phyloP scores from a whole-genome alignment of 1,284 basidiomycete species.

The Vanrija sp. region DNA sequence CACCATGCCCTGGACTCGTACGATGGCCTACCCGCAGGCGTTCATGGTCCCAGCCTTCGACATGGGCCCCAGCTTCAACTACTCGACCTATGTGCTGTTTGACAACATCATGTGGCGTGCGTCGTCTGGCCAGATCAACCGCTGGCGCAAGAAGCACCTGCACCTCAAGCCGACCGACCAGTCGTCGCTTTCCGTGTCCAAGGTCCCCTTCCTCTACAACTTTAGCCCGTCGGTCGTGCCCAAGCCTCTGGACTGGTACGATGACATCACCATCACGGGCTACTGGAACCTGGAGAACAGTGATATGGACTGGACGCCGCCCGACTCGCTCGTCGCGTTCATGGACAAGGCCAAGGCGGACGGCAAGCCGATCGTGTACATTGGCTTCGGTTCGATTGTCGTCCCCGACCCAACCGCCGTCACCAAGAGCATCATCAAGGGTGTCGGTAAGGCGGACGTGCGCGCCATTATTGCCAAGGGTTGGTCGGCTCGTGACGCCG shows the following conservation, averaged over 20 bases:
- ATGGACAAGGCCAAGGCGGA: slow-evolving; percentile 60
- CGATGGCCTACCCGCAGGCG: slow-evolving; percentile 62
- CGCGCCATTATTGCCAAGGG: slow-evolving; percentile 72
- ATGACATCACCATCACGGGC: slow-evolving; percentile 55
- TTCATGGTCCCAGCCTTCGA: slow-evolving; percentile 57
- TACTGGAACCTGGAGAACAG: slow-evolving; percentile 65
- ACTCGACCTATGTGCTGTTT: slow-evolving; percentile 54
- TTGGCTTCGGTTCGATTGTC: slow-evolving; percentile 66
- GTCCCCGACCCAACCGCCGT: slow-evolving; percentile 65
- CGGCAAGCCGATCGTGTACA: slow-evolving; percentile 66
- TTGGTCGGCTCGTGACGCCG: slow-evolving; percentile 61
- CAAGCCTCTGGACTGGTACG: slow-evolving; percentile 71
- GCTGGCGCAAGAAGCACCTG: slow-evolving; percentile 62
- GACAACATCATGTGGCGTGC: slow-evolving; percentile 75
- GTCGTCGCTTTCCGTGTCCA: slow-evolving; percentile 45
- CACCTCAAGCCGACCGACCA: slow-evolving; percentile 54
- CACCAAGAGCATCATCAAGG: slow-evolving; percentile 61
- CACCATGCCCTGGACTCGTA: slow-evolving; percentile 70
- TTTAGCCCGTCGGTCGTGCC: slow-evolving; percentile 61
- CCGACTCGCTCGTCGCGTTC: slow-evolving; percentile 56
- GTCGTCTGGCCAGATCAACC: slow-evolving; percentile 66
- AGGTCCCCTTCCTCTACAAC: slow-evolving; percentile 68
- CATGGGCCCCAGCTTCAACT: slow-evolving; percentile 48
- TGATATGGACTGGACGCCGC: slow-evolving; percentile 59
- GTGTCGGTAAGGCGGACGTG: slow-evolving; percentile 62